Evolutionary conservation across 148 eudicot genomes (phyloP).

Genomic region (Camellia japonica): DNA sequence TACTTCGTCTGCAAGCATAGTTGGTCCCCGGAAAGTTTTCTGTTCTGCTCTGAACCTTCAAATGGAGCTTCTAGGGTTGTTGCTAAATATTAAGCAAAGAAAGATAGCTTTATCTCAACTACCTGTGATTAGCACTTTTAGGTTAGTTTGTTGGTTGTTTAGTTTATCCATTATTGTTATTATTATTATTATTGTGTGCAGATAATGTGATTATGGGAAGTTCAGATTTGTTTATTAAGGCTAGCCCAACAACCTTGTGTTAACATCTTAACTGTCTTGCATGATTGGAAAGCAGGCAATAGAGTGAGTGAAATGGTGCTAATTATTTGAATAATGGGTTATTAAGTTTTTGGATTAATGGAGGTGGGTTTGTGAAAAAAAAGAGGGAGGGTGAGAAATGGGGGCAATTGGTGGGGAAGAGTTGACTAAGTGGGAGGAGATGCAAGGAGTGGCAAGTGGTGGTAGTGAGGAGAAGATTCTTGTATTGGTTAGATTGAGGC

Average conservation of each 20-base stretch:
- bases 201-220: conserved; percentile 31
- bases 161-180: conserved; percentile 32
- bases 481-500: conserved; percentile 49
- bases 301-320: not conserved
- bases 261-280: conserved; percentile 27
- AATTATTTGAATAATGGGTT: conserved; percentile 22
- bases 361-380: conserved; percentile 22
- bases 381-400: conserved; percentile 32
- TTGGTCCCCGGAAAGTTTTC: conserved; percentile 39
- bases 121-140: conserved; percentile 43
- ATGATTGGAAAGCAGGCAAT: conserved; percentile 19
- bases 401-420: conserved; percentile 71
- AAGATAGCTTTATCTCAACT: conserved; percentile 47
- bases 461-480: conserved; percentile 39
- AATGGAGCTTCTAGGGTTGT: conserved; percentile 24
- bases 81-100: conserved; percentile 47
- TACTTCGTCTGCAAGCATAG: conserved; percentile 46
- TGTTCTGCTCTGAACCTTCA: conserved; percentile 6
- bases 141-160: conserved; percentile 9
- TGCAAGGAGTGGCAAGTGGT: conserved; percentile 40
- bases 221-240: conserved; percentile 23
- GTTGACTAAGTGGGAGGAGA: conserved; percentile 64
- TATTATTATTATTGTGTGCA: conserved; percentile 32
- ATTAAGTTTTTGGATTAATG: conserved; percentile 9
- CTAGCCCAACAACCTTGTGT: conserved; percentile 8